Percentiles rank a stretch among this genome's conserved stretches.
phyloP scores from a whole-genome alignment of 495 filamentous ascomycete species.

The Daldinia childiae region DNA sequence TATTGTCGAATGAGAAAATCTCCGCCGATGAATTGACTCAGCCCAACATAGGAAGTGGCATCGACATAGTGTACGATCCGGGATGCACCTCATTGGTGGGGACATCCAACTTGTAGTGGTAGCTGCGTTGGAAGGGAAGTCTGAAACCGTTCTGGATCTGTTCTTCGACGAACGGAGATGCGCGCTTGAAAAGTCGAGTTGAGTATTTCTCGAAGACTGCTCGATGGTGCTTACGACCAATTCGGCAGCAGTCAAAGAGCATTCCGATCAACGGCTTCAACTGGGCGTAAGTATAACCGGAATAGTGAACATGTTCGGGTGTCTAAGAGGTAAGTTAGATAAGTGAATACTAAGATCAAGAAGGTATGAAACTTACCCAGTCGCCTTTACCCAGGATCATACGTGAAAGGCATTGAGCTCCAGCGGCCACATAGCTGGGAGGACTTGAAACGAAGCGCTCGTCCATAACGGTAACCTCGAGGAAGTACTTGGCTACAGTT shows the following conservation, averaged over 20 bases:
- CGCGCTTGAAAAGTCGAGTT: constrained; percentile 81
- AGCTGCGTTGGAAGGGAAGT: constrained; percentile 46
- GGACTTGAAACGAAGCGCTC: constrained; percentile 93
- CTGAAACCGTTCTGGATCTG: constrained; percentile 69
- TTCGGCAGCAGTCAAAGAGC: constrained; percentile 87
- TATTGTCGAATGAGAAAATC: background rate
- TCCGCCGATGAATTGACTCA: constrained; percentile 24
- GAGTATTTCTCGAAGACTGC: constrained; percentile 93
- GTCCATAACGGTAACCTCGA: constrained; percentile 97
- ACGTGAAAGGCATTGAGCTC: constrained; percentile 92
- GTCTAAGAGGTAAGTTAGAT: constrained; percentile 60
- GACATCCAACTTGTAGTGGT: background rate
- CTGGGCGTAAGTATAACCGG: constrained; percentile 88
- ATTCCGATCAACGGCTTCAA: constrained; percentile 77
- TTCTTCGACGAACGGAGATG: constrained; percentile 78
- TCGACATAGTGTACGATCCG: constrained; percentile 37
- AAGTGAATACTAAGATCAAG: constrained; percentile 35
- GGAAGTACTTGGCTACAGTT: constrained; percentile 96
- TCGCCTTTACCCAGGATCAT: constrained; percentile 86
- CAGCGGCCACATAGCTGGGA: constrained; percentile 89
- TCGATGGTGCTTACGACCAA: constrained; percentile 79
- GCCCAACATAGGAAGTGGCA: constrained; percentile 49
- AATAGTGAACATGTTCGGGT: constrained; percentile 85
- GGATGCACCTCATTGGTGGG: constrained; percentile 6
- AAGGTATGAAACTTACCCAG: constrained; percentile 74